Percentiles rank a stretch among this genome's conserved stretches.
Conservation (phyloP, 768 basidiomycete genomes). For the Dendrothele bispora region DNA sequence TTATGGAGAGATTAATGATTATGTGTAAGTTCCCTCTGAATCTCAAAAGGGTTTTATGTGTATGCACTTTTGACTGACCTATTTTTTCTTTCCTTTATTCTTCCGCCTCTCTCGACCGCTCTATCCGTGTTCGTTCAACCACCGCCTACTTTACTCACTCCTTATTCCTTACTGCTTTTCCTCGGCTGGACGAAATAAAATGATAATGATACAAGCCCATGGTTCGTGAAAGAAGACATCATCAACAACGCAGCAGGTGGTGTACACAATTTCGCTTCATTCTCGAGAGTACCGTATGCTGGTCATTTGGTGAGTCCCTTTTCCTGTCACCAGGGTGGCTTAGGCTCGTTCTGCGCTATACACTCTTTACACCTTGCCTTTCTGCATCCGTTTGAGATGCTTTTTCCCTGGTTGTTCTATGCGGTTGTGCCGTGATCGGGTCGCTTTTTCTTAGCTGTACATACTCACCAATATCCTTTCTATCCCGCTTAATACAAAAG, state of each 20-base stretch:
- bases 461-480: no score
- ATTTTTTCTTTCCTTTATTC: no score
- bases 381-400: no score
- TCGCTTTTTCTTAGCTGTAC: not conserved
- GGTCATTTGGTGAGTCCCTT: conserved; percentile 39
- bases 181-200: not conserved
- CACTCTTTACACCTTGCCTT: no score
- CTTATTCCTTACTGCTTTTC: not conserved
- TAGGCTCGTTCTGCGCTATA: no score
- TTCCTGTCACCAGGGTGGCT: not conserved
- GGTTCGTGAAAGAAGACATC: conserved; percentile 35
- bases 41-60: no score
- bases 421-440: not conserved
- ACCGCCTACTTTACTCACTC: no score
- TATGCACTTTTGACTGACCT: no score
- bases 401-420: no score
- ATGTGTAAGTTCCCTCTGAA: conserved; percentile 30
- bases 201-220: conserved; percentile 21
- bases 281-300: conserved; percentile 34
- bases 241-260: conserved; percentile 35
- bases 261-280: conserved; percentile 33
- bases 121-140: no score
- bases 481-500: no score
- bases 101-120: no score
- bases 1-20: conserved; percentile 46